phyloP scores from a whole-genome alignment of 2,329 filamentous ascomycete genomes.

The Ophiostoma sp. region DNA sequence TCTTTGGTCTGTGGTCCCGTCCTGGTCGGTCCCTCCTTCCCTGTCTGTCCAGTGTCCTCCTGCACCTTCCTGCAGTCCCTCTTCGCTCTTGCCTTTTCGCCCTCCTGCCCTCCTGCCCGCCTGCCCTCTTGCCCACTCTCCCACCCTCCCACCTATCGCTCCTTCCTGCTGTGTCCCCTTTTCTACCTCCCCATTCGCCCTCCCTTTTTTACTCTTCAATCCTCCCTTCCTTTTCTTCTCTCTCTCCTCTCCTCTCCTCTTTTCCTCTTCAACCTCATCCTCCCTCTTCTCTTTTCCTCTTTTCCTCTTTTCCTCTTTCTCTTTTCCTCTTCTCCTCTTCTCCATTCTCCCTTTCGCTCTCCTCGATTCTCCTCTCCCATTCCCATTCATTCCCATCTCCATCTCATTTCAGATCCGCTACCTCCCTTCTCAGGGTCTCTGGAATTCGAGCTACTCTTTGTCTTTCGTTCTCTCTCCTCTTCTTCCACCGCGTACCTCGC shows the following conservation, averaged over 20 bases:
- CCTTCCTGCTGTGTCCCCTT: conserved; percentile 13
- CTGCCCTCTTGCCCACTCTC: not conserved
- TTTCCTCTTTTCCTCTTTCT: conserved; percentile 7
- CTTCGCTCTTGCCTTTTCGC: conserved; percentile 29
- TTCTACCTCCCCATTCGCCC: not conserved
- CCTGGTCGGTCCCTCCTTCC: not conserved
- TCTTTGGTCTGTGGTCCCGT: not conserved
- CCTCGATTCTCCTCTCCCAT: not conserved
- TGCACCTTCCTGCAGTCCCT: not conserved
- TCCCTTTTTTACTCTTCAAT: conserved; percentile 13
- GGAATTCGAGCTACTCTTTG: conserved; percentile 17
- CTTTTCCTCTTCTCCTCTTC: conserved; percentile 13
- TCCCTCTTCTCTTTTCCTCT: not conserved
- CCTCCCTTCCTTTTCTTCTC: conserved; percentile 7
- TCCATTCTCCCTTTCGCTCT: not conserved
- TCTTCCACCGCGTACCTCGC: not conserved
- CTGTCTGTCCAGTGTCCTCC: not conserved
- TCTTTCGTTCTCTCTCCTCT: conserved; percentile 10
- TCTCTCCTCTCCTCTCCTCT: conserved; percentile 7
- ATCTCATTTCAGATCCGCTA: conserved; percentile 15
- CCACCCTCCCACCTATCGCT: conserved; percentile 9
- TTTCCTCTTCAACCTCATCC: conserved; percentile 13
- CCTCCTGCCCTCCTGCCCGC: conserved; percentile 3
- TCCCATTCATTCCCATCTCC: conserved; percentile 13
- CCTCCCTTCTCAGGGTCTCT: conserved; percentile 16